Conservation (phyloP, 2,329 filamentous ascomycete species). For the Reticulascus tulasneorum region DNA sequence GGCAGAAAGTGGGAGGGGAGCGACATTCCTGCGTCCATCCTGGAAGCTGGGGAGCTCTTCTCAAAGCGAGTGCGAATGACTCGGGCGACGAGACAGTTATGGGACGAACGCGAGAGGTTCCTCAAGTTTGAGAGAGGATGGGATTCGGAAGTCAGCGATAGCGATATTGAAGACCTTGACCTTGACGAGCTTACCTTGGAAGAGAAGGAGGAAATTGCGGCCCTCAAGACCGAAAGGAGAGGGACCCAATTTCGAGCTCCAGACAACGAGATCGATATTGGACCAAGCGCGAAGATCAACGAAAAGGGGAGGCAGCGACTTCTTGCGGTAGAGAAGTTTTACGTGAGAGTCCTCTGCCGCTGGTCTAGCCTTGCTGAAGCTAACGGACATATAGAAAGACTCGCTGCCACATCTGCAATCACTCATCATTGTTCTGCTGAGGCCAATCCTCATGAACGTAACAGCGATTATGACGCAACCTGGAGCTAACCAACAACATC, state of each 20-base stretch:
- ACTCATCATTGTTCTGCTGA: constrained; percentile 85
- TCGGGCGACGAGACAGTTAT: constrained; percentile 84
- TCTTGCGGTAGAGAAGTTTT: constrained; percentile 74
- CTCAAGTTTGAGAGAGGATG: constrained; percentile 91
- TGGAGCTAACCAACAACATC: constrained; percentile 39
- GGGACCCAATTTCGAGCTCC: constrained; percentile 14
- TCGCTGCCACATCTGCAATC: constrained; percentile 86
- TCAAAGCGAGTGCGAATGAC: constrained; percentile 87
- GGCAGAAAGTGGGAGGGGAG: constrained; percentile 89
- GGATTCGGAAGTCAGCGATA: constrained; percentile 51
- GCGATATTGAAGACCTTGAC: constrained; percentile 44
- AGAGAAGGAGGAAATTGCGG: constrained; percentile 37
- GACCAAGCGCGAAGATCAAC: constrained; percentile 46
- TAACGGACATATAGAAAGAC: constrained; percentile 49
- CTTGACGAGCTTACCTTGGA: constrained; percentile 39
- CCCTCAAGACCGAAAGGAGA: constrained; percentile 36
- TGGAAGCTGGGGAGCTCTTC: constrained; percentile 92
- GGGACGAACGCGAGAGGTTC: constrained; percentile 89
- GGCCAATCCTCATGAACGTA: constrained; percentile 82
- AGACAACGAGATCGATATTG: constrained; percentile 39
- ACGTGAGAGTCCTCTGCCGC: constrained; percentile 56
- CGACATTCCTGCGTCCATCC: constrained; percentile 88
- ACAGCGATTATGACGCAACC: constrained; percentile 73
- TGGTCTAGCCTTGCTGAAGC: constrained; percentile 21
- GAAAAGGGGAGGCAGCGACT: constrained; percentile 61